These are phyloP conservation scores for Fomitopsis pulvina DNA, from an alignment of 768 basidiomycete genomes.

Conservation along the genomic window DNA sequence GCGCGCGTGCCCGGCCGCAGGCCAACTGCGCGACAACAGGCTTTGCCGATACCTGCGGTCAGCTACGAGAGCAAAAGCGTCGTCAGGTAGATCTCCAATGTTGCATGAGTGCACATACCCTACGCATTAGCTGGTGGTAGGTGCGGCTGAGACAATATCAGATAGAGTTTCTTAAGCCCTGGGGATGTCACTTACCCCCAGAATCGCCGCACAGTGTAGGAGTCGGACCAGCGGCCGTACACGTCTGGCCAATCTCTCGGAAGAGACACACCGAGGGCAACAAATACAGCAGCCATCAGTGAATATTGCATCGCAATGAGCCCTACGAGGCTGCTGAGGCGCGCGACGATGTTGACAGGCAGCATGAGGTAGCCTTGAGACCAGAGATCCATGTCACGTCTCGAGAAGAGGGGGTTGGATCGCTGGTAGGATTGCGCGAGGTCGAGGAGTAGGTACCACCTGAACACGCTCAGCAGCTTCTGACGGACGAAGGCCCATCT, in stretches of 20 bases:
- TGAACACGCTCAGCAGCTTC: not conserved
- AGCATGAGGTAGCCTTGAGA: slow-evolving; percentile 4
- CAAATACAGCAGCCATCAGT: not conserved
- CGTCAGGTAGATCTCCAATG: no score
- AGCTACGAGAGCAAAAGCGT: no score
- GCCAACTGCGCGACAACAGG: slow-evolving; percentile 13
- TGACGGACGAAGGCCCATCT: slow-evolving; percentile 4
- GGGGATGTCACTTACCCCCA: slow-evolving; percentile 12
- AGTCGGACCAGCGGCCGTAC: slow-evolving; percentile 12
- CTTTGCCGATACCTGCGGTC: slow-evolving; percentile 22
- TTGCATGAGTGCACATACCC: slow-evolving; percentile 11
- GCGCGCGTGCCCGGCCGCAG: slow-evolving; percentile 20
- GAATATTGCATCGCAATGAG: slow-evolving; percentile 2
- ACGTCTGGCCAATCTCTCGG: slow-evolving; percentile 14
- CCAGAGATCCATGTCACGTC: not conserved
- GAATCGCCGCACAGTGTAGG: slow-evolving; percentile 16
- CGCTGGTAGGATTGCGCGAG: slow-evolving; percentile 5
- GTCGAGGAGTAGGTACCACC: slow-evolving; percentile 3
- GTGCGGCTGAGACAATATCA: slow-evolving; percentile 4
- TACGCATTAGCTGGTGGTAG: slow-evolving; percentile 17
- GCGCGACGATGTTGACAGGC: not conserved
- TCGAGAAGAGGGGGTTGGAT: not conserved
- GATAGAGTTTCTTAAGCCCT: no score
- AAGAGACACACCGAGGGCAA: slow-evolving; percentile 4
- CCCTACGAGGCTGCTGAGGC: slow-evolving; percentile 2